phyloP scores from a whole-genome alignment of 2,329 filamentous ascomycete species.

The Aureobasidium musti region DNA sequence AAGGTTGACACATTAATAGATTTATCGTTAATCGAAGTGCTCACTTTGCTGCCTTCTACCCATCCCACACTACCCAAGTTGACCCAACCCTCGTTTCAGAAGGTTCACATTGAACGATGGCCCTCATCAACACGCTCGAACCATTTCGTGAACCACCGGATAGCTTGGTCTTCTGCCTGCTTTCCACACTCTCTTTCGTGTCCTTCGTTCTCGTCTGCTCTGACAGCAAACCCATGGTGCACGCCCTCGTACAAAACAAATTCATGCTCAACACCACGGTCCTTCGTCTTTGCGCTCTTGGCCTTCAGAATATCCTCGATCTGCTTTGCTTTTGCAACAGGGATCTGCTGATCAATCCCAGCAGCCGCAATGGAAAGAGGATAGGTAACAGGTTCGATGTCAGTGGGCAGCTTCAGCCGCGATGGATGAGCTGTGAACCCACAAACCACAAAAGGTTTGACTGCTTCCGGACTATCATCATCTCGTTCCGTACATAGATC shows the following conservation, averaged over 20 bases:
- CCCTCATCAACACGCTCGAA: conserved; percentile 33
- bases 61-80: too few species aligned
- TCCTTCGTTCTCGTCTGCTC: conserved; percentile 41
- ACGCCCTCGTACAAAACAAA: conserved; percentile 43
- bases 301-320: conserved; percentile 40
- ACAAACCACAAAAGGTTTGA: conserved; percentile 2
- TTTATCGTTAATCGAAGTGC: too few species aligned
- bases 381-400: conserved; percentile 41
- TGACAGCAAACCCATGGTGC: conserved; percentile 44
- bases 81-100: neutral
- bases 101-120: neutral
- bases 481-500: conserved; percentile 39
- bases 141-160: conserved; percentile 44
- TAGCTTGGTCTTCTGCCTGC: conserved; percentile 44
- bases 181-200: conserved; percentile 41
- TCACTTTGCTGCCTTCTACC: too few species aligned
- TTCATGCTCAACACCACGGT: conserved; percentile 42
- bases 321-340: conserved; percentile 39
- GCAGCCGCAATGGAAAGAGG: conserved; percentile 43
- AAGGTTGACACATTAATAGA: too few species aligned
- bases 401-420: conserved; percentile 39
- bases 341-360: conserved; percentile 38
- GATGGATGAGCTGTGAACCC: conserved; percentile 40
- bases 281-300: conserved; percentile 41
- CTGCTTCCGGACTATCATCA: neutral